phyloP scores from a whole-genome alignment of 2,329 filamentous ascomycete genomes.

The Pleoardoris graminearum region DNA sequence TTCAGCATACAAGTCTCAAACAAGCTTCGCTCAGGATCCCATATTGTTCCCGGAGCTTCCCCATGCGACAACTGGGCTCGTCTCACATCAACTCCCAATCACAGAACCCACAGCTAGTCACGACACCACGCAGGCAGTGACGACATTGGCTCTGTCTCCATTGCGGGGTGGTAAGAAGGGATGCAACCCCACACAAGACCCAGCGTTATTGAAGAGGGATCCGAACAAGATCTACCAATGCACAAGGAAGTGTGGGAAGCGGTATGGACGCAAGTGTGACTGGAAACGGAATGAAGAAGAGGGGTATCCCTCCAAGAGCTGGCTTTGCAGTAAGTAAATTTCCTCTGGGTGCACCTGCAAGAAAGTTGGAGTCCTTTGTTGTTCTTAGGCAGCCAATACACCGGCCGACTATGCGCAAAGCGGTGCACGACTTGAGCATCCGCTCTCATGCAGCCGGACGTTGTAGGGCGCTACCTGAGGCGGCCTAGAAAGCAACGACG shows the following conservation, averaged over 20 bases:
- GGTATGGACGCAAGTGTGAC: conserved; percentile 45
- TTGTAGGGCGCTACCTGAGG: too few relatives aligned
- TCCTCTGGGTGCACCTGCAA: not conserved
- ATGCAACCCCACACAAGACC: conserved; percentile 39
- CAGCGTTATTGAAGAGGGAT: conserved; percentile 34
- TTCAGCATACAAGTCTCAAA: conserved; percentile 46
- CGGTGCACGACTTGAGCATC: too few relatives aligned
- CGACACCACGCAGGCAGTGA: conserved; percentile 17
- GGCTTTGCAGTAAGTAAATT: conserved; percentile 16
- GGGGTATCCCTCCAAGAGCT: conserved; percentile 37
- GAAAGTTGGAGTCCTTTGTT: not conserved
- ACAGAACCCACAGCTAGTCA: conserved; percentile 18
- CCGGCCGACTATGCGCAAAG: not conserved
- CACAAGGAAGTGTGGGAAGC: conserved; percentile 44
- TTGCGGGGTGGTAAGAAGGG: conserved; percentile 40
- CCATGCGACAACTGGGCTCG: conserved; percentile 9
- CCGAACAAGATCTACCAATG: conserved; percentile 45
- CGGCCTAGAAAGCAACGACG: too few relatives aligned
- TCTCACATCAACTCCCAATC: conserved; percentile 1
- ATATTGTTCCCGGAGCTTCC: conserved; percentile 21
- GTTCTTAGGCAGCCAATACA: not conserved
- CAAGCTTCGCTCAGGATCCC: conserved; percentile 33
- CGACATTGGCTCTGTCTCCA: conserved; percentile 16
- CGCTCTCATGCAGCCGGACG: too few relatives aligned
- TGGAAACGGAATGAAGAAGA: conserved; percentile 47